A percentile compares a stretch with the other conserved stretches of the same genome.
These are phyloP conservation scores for Arabidopsis lyrata DNA, from an alignment of 441 rosid genomes.

Conservation along the genomic window DNA sequence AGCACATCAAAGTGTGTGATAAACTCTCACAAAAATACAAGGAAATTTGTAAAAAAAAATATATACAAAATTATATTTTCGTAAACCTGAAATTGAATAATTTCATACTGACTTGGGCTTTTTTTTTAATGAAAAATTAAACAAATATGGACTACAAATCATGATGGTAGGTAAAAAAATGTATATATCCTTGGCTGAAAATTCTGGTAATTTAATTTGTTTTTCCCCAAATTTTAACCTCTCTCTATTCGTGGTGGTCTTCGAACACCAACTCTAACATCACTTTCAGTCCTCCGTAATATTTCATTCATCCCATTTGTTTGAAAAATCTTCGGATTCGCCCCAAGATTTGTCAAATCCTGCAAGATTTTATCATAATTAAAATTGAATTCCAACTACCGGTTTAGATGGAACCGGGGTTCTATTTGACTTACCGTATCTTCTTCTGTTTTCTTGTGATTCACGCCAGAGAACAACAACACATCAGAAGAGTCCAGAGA, in stretches of 20 bases:
- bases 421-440: slow-evolving; percentile 15
- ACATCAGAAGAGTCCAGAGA: slow-evolving; percentile 47
- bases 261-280: slow-evolving; percentile 42
- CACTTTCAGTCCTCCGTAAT: slow-evolving; percentile 43
- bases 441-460: slow-evolving; percentile 33
- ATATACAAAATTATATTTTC: slow-evolving; percentile 27
- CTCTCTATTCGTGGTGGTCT: slow-evolving; percentile 44
- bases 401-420: background rate
- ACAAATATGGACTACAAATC: slow-evolving; percentile 29
- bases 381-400: background rate
- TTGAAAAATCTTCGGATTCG: slow-evolving; percentile 44
- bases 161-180: slow-evolving; percentile 26
- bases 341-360: slow-evolving; percentile 41
- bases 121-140: slow-evolving; percentile 5
- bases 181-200: slow-evolving; percentile 21
- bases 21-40: slow-evolving; percentile 4
- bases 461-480: slow-evolving; percentile 45
- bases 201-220: background rate
- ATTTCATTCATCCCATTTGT: slow-evolving; percentile 48
- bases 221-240: slow-evolving; percentile 23
- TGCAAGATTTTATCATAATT: background rate
- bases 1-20: slow-evolving; percentile 15
- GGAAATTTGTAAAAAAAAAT: background rate
- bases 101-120: slow-evolving; percentile 5
- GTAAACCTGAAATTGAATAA: slow-evolving; percentile 32